These are phyloP conservation scores for Sordariomycetes sp. DNA, from an alignment of 2,329 filamentous ascomycete species.

Conservation along the genomic window DNA sequence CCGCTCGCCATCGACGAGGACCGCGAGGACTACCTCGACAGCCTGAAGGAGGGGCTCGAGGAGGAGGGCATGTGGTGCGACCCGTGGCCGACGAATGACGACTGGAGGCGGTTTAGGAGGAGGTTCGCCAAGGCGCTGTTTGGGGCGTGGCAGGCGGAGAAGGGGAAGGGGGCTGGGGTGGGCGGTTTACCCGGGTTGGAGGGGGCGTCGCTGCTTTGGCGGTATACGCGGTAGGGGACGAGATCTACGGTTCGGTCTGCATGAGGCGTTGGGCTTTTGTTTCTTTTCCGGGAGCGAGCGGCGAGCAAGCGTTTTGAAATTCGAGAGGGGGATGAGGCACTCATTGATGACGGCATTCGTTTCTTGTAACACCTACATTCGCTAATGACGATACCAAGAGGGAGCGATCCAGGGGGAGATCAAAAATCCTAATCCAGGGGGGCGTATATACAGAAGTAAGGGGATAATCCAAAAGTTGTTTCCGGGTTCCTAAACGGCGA, in stretches of 20 bases:
- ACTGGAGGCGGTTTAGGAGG: constrained; percentile 24
- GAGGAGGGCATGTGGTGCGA: constrained; percentile 20
- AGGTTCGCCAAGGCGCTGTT: constrained; percentile 20
- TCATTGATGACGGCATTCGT: background rate
- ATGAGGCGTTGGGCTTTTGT: background rate
- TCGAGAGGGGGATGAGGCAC: background rate
- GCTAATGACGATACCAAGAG: background rate
- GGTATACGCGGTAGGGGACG: constrained; percentile 6
- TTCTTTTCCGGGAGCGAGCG: background rate
- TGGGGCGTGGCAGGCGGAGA: constrained; percentile 16
- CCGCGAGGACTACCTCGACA: constrained; percentile 12
- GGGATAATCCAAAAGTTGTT: background rate
- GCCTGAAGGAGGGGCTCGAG: constrained; percentile 2
- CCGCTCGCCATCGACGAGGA: constrained; percentile 20
- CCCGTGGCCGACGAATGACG: constrained; percentile 27
- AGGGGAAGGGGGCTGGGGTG: constrained; percentile 12
- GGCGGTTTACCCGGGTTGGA: constrained; percentile 8
- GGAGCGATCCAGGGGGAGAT: background rate
- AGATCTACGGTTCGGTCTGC: background rate
- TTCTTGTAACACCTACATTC: background rate
- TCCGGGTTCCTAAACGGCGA: background rate
- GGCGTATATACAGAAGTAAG: background rate
- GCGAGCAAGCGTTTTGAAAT: background rate
- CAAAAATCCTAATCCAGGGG: background rate
- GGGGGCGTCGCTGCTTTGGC: constrained; percentile 10